Percentiles rank a stretch among this genome's conserved stretches.
These are phyloP conservation scores for Mortierella alpina DNA, from an alignment of 192 early-diverging fungal genomes.

Conservation along the genomic window DNA sequence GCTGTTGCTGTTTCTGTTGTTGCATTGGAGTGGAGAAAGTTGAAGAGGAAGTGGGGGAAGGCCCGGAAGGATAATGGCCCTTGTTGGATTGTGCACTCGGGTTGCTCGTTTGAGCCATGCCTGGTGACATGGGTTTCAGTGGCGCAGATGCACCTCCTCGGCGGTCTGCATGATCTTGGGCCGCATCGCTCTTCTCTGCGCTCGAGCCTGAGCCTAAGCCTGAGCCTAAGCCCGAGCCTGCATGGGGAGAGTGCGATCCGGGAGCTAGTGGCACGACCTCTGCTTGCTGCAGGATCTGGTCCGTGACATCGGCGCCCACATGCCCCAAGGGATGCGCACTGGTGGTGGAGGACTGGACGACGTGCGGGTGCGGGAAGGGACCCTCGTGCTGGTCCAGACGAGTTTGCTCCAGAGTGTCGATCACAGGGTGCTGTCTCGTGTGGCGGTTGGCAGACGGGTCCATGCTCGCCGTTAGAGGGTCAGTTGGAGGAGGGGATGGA, in stretches of 20 bases:
- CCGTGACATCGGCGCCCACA: slow-evolving; percentile 10
- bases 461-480: no score
- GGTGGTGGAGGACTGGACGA: neutral
- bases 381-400: slow-evolving; percentile 22
- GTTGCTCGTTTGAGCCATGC: no score
- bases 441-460: neutral
- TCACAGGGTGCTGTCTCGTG: slow-evolving; percentile 13
- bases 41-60: no score
- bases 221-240: no score
- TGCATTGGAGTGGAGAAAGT: neutral
- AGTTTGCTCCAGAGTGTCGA: slow-evolving; percentile 34
- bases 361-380: slow-evolving; percentile 11
- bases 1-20: neutral
- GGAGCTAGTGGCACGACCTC: slow-evolving; percentile 9
- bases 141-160: no score
- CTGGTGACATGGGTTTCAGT: no score
- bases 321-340: neutral
- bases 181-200: neutral
- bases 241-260: neutral
- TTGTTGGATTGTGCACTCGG: no score
- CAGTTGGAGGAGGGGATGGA: no score
- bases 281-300: slow-evolving; percentile 25
- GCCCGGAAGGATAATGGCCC: no score
- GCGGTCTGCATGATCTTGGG: no score
- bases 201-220: no score